Evolutionary conservation across 805 yeast species (phyloP).

Genomic region (Pichia occidentalis): DNA sequence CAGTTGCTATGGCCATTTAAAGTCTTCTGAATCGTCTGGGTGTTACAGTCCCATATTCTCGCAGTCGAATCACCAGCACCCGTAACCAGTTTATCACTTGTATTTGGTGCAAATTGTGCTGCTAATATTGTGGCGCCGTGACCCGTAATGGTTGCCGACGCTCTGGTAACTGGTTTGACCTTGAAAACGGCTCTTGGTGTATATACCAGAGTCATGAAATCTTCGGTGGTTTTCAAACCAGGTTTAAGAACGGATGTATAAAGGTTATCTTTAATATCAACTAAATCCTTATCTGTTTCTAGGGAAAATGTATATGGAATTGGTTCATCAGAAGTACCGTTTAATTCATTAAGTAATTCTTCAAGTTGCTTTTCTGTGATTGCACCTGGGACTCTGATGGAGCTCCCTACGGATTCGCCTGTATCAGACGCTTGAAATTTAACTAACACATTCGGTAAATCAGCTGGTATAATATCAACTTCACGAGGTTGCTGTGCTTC

Average conservation of each 20-base stretch:
- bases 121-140: slow-evolving; percentile 92
- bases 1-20: slow-evolving; percentile 83
- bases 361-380: slow-evolving; percentile 82
- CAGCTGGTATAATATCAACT: slow-evolving; percentile 64
- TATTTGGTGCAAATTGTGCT: slow-evolving; percentile 88
- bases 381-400: slow-evolving; percentile 85
- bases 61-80: slow-evolving; percentile 98
- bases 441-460: slow-evolving; percentile 80
- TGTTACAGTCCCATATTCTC: slow-evolving; percentile 92
- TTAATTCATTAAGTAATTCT: slow-evolving; percentile 74
- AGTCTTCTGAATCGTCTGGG: slow-evolving; percentile 83
- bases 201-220: slow-evolving; percentile 79
- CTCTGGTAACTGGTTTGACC: slow-evolving; percentile 84
- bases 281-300: slow-evolving; percentile 42
- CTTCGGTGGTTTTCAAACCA: slow-evolving; percentile 84
- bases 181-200: slow-evolving; percentile 95
- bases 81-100: slow-evolving; percentile 78
- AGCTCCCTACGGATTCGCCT: slow-evolving; percentile 79
- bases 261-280: slow-evolving; percentile 73
- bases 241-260: slow-evolving; percentile 82
- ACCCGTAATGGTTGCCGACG: slow-evolving; percentile 89
- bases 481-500: slow-evolving; percentile 79
- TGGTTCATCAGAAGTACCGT: slow-evolving; percentile 68
- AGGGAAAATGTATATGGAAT: slow-evolving; percentile 85
- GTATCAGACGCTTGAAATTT: slow-evolving; percentile 91